Evolutionary conservation across 164 flowering plant species (phyloP), one percentile per base, ranked within the genome.

Genomic region (Aristolochia californica): DNA sequence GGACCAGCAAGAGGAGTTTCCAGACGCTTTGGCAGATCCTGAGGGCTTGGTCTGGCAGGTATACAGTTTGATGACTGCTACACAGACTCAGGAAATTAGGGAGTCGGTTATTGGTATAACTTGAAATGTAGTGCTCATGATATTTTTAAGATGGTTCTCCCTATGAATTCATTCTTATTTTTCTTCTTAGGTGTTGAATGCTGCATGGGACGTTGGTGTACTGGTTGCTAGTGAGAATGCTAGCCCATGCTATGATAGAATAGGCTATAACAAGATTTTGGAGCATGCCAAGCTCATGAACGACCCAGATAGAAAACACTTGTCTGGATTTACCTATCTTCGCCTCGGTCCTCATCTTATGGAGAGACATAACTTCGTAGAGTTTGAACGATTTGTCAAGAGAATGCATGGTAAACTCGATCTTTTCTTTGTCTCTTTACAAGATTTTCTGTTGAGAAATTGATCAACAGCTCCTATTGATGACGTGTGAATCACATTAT

Each of bases 1-100:
- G 58, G 74, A 74, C 48, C 85, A 80, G 55, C 76, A 70, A n/a
- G 83, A 72, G 64, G 86, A 77, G 51, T 71, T 70, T 56, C 71
- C 74, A 45, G 88, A 82, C 48, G 85, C 93, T 64, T 53, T 80
- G 49, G 83, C 86, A 25, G 86, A 91, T 78, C 82, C 91, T 13
- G 82, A 78, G 58, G 98, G 84, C n/a, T 67, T 91, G 66, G 74
- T 68, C 5, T 88, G 98, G 96, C 98, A 91, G 76, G 98, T 91
- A 74, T 25, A n/a, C 25, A 43, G 43, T 18, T n/a, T 20, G 28
- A 13, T 12, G 48, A 21, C 59, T 21, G 10, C 9, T 20, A 5
- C 21, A 14, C 18, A 43, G 17, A 43, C 23, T 11, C 25, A 18
- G 27, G 17, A 56, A 13, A 54, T 54, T 30, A 15, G 14, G 13